Evolutionary conservation across 2,329 filamentous ascomycete genomes (phyloP).

Genomic region (Colletotrichum chlorophyti): DNA sequence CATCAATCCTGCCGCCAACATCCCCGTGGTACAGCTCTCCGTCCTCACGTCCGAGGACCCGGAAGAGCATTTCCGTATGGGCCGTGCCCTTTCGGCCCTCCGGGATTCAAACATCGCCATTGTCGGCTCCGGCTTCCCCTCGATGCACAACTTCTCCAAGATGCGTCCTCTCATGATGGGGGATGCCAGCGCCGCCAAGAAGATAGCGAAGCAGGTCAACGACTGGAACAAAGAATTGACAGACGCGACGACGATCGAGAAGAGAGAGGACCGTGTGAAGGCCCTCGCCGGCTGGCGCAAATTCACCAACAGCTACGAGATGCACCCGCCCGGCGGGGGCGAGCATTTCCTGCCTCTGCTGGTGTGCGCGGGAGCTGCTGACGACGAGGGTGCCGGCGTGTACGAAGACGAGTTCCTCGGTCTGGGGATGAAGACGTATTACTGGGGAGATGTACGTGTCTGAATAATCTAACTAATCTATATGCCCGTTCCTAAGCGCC

Average conservation of each 20-base stretch:
- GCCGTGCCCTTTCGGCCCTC: slow-evolving; percentile 56
- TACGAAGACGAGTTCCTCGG: slow-evolving; percentile 59
- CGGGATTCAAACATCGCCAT: slow-evolving; percentile 62
- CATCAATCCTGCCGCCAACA: slow-evolving; percentile 55
- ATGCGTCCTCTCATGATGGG: slow-evolving; percentile 47
- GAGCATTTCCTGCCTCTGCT: slow-evolving; percentile 67
- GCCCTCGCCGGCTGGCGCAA: slow-evolving; percentile 54
- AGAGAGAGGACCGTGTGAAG: slow-evolving; percentile 42
- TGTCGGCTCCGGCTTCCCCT: slow-evolving; percentile 66
- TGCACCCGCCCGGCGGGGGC: slow-evolving; percentile 60
- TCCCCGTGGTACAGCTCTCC: slow-evolving; percentile 64
- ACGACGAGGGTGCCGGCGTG: slow-evolving; percentile 47
- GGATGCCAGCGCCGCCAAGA: slow-evolving; percentile 34
- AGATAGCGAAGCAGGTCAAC: slow-evolving; percentile 32
- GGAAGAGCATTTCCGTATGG: slow-evolving; percentile 55
- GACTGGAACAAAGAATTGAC: slow-evolving; percentile 56
- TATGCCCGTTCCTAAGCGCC: slow-evolving; percentile 12
- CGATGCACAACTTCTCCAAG: slow-evolving; percentile 59
- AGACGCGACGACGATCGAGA: slow-evolving; percentile 44
- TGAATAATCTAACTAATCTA: slow-evolving; percentile 24
- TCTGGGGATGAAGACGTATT: slow-evolving; percentile 60
- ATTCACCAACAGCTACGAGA: slow-evolving; percentile 54
- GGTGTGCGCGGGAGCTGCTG: slow-evolving; percentile 60
- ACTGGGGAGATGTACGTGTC: slow-evolving; percentile 49
- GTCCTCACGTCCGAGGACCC: slow-evolving; percentile 60